These are phyloP conservation scores for Oryza meyeriana DNA, from an alignment of 176 grass and related monocot species.

Conservation along the genomic window DNA sequence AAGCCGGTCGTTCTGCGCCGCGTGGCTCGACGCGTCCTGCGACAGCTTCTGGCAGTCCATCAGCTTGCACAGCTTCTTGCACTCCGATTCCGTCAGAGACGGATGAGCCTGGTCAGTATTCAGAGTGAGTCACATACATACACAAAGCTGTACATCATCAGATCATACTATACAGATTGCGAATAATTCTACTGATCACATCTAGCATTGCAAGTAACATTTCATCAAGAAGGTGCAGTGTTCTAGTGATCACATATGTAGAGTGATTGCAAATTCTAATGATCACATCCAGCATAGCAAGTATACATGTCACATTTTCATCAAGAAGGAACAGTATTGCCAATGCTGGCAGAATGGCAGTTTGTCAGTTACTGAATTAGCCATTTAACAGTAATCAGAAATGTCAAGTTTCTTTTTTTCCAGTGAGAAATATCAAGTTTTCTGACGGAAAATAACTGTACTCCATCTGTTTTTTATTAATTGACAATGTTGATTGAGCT, in stretches of 20 bases:
- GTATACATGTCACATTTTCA: not conserved
- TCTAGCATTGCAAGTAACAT: not conserved
- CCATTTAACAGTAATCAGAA: not conserved
- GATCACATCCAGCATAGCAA: not conserved
- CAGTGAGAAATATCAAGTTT: not conserved
- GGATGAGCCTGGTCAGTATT: slow-evolving; percentile 58
- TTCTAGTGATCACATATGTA: too few relatives aligned
- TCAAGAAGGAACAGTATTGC: not conserved
- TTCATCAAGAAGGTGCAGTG: not conserved
- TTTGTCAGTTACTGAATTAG: not conserved
- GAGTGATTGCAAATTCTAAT: not conserved
- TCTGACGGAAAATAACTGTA: not conserved
- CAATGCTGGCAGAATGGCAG: not conserved
- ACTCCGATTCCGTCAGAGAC: slow-evolving; percentile 82
- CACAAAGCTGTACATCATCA: not conserved
- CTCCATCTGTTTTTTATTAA: too few relatives aligned
- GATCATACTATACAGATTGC: not conserved
- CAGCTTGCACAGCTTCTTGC: slow-evolving; percentile 94
- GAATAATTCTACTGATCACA: not conserved
- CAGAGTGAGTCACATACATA: not conserved
- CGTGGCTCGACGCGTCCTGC: slow-evolving; percentile 66
- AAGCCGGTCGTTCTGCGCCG: slow-evolving; percentile 74
- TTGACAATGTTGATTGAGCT: too few relatives aligned
- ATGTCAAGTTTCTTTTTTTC: not conserved
- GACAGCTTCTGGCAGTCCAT: slow-evolving; percentile 75